A percentile compares a stretch with the other conserved stretches of the same genome.
These are phyloP conservation scores for Lactarius indigo DNA, from an alignment of 768 basidiomycete genomes.

Conservation along the genomic window DNA sequence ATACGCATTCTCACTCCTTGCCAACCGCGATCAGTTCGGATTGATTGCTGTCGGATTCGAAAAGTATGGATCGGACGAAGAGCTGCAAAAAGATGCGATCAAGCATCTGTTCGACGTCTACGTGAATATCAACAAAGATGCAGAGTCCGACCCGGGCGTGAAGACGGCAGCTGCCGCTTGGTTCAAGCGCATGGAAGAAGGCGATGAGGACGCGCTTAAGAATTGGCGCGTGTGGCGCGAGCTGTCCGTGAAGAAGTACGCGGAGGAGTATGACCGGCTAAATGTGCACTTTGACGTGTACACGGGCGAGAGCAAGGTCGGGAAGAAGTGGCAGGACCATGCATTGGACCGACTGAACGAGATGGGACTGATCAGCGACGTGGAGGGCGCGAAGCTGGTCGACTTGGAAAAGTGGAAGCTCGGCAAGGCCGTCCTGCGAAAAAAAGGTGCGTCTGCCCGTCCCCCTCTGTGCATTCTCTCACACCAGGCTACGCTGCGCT, in stretches of 20 bases:
- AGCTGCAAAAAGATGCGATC: conserved; percentile 84
- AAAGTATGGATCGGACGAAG: conserved; percentile 83
- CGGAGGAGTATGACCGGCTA: conserved; percentile 79
- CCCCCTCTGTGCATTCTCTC: not conserved
- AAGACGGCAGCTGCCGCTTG: conserved; percentile 75
- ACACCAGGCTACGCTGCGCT: not conserved
- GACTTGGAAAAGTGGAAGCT: conserved; percentile 89
- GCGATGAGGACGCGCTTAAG: conserved; percentile 75
- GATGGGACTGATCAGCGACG: conserved; percentile 71
- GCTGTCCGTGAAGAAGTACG: conserved; percentile 85
- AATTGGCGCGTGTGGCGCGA: conserved; percentile 95
- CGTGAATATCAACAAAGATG: conserved; percentile 89
- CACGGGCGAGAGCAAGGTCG: conserved; percentile 83
- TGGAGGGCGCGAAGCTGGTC: conserved; percentile 79
- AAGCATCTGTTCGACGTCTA: conserved; percentile 94
- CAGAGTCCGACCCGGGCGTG: conserved; percentile 64
- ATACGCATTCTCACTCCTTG: not conserved
- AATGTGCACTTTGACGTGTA: conserved; percentile 93
- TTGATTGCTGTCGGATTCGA: conserved; percentile 89
- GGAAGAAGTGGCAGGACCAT: conserved; percentile 66
- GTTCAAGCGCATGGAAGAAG: conserved; percentile 96
- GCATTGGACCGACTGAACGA: conserved; percentile 66
- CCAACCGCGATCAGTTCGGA: conserved; percentile 53
- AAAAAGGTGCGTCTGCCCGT: conserved; percentile 54
- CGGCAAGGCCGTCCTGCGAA: conserved; percentile 85